A percentile compares a stretch with the other conserved stretches of the same genome.
These are phyloP conservation scores for Suillus decipiens DNA, from an alignment of 768 basidiomycete species.

Conservation along the genomic window DNA sequence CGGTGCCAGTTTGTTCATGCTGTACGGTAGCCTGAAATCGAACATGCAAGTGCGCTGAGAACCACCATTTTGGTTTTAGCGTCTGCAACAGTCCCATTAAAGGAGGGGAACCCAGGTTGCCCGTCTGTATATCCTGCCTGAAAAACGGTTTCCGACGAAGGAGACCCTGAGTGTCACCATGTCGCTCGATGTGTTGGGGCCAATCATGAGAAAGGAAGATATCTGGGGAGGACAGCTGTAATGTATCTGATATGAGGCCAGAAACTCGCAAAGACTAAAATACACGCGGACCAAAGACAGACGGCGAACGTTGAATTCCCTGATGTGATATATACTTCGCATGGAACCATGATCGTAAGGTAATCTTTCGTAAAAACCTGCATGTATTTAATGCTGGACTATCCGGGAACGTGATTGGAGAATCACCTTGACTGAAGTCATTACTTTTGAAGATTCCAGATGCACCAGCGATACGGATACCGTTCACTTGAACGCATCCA, in stretches of 20 bases:
- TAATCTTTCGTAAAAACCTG: slow-evolving; percentile 78
- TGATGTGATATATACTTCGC: slow-evolving; percentile 87
- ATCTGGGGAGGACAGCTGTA: slow-evolving; percentile 57
- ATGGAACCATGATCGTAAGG: slow-evolving; percentile 77
- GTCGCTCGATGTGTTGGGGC: slow-evolving; percentile 82
- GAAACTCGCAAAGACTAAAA: background rate
- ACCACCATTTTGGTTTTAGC: slow-evolving; percentile 87
- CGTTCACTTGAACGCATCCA: slow-evolving; percentile 86
- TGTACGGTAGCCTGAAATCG: slow-evolving; percentile 74
- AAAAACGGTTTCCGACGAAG: slow-evolving; percentile 81
- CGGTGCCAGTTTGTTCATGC: slow-evolving; percentile 36
- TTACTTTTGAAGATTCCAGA: slow-evolving; percentile 88
- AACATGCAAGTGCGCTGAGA: slow-evolving; percentile 87
- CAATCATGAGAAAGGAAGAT: slow-evolving; percentile 97
- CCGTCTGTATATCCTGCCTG: slow-evolving; percentile 61
- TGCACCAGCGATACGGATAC: slow-evolving; percentile 83
- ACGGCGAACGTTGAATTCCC: slow-evolving; percentile 80
- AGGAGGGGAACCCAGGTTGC: slow-evolving; percentile 84
- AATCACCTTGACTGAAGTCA: slow-evolving; percentile 69
- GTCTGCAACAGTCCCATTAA: slow-evolving; percentile 73
- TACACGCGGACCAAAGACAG: slow-evolving; percentile 65
- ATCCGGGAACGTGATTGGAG: background rate
- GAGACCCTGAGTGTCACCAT: slow-evolving; percentile 69
- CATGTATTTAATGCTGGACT: slow-evolving; percentile 9
- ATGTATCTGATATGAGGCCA: slow-evolving; percentile 1